Base-by-base conservation (phyloP, 768 basidiomycete genomes). In the Daedaleopsis nitida region DNA sequence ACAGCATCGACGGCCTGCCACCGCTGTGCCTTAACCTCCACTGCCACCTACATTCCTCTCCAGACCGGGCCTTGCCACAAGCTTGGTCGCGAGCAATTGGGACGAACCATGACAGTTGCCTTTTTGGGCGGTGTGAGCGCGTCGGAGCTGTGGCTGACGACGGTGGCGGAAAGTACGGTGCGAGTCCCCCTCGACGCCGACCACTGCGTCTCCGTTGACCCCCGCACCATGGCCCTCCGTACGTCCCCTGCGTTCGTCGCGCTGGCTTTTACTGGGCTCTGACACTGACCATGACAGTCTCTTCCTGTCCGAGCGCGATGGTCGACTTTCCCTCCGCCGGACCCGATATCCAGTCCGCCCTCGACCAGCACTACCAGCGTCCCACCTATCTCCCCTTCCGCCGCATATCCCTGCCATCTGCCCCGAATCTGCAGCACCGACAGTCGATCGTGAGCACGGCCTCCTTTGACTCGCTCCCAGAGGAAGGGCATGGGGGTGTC, bases 401-500 rank as follows among this genome's bases (percentile, higher is more conserved):
- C 38, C 72, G 79, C n/a, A 80, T 80, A 43, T 80, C 79, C 9
- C 70, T 80, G 5, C 78, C 79, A 10, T 66, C 70, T 37, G 67
- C 75, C 12, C 74, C 75, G 14, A 81, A 80, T 50, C 65, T 80
- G 10, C 70, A 81, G 12, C 78, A 88, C 63, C 76, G 89, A 39
- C 81, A 86, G 45, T 91, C 90, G 0, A 80, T 89, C 12, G 82
- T 81, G 51, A 92, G 89, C 71, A 78, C 91, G 17, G 80, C 85
- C 5, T 92, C 92, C 0, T 86, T 88, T 66, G 89, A 90, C 60
- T 91, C 90, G 0, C 75, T 88, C 10, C 79, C 82, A 4, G 89
- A 90, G 68, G 81, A 82, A 58, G 73, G 73, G 39, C 73, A 72
- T 24, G 62, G 61, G 16, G 63, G 65, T 50, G 69, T 67, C 39